phyloP scores from a whole-genome alignment of 2,329 filamentous ascomycete genomes.

The Plectosphaerella sp. region DNA sequence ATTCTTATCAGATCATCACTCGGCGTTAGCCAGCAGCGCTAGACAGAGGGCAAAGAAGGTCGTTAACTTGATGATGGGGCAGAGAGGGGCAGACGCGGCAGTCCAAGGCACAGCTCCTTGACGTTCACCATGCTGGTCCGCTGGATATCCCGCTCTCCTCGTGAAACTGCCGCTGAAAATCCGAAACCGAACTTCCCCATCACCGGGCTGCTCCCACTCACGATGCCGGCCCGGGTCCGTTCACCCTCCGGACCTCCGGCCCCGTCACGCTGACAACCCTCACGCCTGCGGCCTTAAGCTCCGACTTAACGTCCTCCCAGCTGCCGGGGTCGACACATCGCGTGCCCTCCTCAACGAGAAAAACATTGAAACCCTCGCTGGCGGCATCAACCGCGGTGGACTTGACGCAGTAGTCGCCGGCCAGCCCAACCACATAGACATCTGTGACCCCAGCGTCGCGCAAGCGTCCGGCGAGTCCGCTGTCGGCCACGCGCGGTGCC shows the following conservation, averaged over 20 bases:
- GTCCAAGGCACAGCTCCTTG: too few relatives aligned
- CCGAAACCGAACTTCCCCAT: not conserved
- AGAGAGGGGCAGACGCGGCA: too few relatives aligned
- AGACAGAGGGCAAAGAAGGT: too few relatives aligned
- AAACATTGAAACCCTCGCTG: slow-evolving; percentile 71
- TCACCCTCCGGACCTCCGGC: slow-evolving; percentile 49
- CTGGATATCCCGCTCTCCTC: too few relatives aligned
- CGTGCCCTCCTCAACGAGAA: slow-evolving; percentile 74
- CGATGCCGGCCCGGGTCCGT: slow-evolving; percentile 1
- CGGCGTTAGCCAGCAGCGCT: too few relatives aligned
- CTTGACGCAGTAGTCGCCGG: slow-evolving; percentile 86
- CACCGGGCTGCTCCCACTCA: not conserved
- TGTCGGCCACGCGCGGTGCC: slow-evolving; percentile 54
- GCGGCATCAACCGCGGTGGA: slow-evolving; percentile 74
- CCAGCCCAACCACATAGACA: slow-evolving; percentile 82
- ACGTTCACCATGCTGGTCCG: too few relatives aligned
- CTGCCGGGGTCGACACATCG: slow-evolving; percentile 60
- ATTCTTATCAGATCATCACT: too few relatives aligned
- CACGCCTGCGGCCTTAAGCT: slow-evolving; percentile 57
- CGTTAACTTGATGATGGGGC: too few relatives aligned
- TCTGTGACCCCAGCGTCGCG: slow-evolving; percentile 59
- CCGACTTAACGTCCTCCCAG: slow-evolving; percentile 52
- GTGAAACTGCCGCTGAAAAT: not conserved
- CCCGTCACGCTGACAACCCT: slow-evolving; percentile 54
- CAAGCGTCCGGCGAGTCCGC: slow-evolving; percentile 58